Evolutionary conservation across 2,329 filamentous ascomycete genomes (phyloP).

Genomic region (Lomentospora prolificans): DNA sequence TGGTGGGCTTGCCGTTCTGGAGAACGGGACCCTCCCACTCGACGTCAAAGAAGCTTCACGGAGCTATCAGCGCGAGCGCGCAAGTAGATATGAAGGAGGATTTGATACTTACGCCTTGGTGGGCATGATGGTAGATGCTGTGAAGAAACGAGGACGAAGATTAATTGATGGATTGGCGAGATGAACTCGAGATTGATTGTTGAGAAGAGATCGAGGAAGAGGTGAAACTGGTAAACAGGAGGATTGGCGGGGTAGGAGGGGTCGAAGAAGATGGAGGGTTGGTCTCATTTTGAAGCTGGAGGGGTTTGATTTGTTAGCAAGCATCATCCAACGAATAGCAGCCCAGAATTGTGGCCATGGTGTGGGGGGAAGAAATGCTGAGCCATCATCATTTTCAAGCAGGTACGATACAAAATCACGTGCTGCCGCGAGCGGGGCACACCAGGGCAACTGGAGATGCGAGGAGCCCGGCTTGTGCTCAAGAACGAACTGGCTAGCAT

Average conservation of each 20-base stretch:
- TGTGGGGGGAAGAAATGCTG: slow-evolving; percentile 6
- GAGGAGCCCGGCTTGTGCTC: background rate
- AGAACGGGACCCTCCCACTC: slow-evolving; percentile 64
- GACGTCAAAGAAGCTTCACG: slow-evolving; percentile 58
- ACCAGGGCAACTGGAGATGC: background rate
- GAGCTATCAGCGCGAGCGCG: slow-evolving; percentile 15
- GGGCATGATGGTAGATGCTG: slow-evolving; percentile 60
- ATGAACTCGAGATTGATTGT: slow-evolving; percentile 18
- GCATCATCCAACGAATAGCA: slow-evolving; percentile 15
- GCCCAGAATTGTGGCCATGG: slow-evolving; percentile 9
- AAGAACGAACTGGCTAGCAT: background rate
- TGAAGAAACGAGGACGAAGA: slow-evolving; percentile 37
- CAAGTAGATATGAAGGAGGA: slow-evolving; percentile 6
- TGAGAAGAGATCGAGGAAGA: slow-evolving; percentile 28
- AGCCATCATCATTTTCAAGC: background rate
- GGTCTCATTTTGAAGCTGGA: slow-evolving; percentile 36
- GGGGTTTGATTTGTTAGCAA: slow-evolving; percentile 29
- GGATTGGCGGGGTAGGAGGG: slow-evolving; percentile 37
- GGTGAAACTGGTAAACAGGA: slow-evolving; percentile 23
- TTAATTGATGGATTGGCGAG: slow-evolving; percentile 17
- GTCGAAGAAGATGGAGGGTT: slow-evolving; percentile 28
- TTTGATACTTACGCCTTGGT: slow-evolving; percentile 53
- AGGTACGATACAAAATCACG: slow-evolving; percentile 4
- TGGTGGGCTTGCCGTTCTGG: slow-evolving; percentile 46
- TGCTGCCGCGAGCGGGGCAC: background rate